These are phyloP conservation scores for Debaryomyces subglobosus DNA, from an alignment of 1,139 yeast genomes.

Conservation along the genomic window DNA sequence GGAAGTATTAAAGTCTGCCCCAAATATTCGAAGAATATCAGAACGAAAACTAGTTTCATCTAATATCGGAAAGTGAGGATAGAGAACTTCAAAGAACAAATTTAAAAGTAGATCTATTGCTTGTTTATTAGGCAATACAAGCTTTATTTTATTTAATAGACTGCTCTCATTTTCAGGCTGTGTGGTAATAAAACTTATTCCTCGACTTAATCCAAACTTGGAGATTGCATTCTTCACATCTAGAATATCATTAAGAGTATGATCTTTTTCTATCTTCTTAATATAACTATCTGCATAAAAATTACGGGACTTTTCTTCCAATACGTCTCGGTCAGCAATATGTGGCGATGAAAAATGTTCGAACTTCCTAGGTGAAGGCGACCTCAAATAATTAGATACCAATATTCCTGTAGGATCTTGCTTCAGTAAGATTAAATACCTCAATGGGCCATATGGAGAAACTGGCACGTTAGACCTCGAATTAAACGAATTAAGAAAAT, in stretches of 20 bases:
- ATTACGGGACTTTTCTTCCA: not conserved
- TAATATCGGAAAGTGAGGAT: slow-evolving; percentile 49
- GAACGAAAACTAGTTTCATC: slow-evolving; percentile 35
- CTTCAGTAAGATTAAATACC: not conserved
- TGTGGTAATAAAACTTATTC: no score
- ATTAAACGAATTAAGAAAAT: not conserved
- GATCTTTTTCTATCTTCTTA: not conserved
- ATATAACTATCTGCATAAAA: not conserved
- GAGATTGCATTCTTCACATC: not conserved
- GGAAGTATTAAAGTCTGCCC: not conserved
- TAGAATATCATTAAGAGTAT: not conserved
- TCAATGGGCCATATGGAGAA: not conserved
- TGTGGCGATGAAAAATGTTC: not conserved
- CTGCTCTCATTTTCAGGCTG: not conserved
- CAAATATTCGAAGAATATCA: slow-evolving; percentile 11
- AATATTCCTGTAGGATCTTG: not conserved
- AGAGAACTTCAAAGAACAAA: slow-evolving; percentile 41
- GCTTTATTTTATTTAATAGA: not conserved
- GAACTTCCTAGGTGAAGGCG: not conserved
- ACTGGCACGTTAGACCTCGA: not conserved
- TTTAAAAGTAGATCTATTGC: slow-evolving; percentile 1
- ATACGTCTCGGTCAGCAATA: not conserved
- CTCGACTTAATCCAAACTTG: not conserved
- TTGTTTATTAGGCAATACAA: slow-evolving; percentile 14
- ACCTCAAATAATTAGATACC: not conserved